Base-by-base conservation (phyloP, 768 basidiomycete genomes). In the Chalciporus pseudorubinellus region DNA sequence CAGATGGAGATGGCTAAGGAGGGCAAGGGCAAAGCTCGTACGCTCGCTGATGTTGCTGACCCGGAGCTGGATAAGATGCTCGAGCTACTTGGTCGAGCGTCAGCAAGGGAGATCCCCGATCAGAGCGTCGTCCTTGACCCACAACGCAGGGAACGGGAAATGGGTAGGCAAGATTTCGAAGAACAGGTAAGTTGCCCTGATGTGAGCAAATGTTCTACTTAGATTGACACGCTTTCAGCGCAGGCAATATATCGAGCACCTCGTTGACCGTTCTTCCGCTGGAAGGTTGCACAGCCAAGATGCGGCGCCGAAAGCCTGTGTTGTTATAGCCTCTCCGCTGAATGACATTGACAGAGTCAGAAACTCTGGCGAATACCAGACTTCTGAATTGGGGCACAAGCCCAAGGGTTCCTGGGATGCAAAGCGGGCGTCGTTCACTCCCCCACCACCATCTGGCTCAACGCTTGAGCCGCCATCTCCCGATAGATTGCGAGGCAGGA, bases 281-380 rank as follows among this genome's bases (percentile, higher is more conserved):
- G 84, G 93, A 19, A 79, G 93, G 48, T 70, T 95, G 33, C 84
- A 85, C 48, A 77, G 79, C 13, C 93, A 97, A 67, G 93, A 95
- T 59, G 89, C 91, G 7, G 67, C 79, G 3, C 76, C 52, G 26
- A 55, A 59, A 2, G 31, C 83, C 39, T 20, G 22, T 16, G 54
- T 74, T 73, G 31, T 60, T 67, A 14, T 59, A 48, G 46, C 55
- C 67, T 58, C 68, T 59, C 41, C 80, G 8, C 54, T 43, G 2
- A 22, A 14, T 31, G 29, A 18, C 36, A 22, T n/a, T 20, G 21
- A 22, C 26, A 11, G n/a, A 20, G 12, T 20, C 2, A 38, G 44
- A 34, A 39, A 33, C 20, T n/a, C 7, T 1, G 28, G 38, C 4
- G 29, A 47, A 3, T 50, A 50, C 26, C 48, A 43, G 12, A 28